Percentiles rank a stretch among this genome's conserved stretches.
Conservation (phyloP, 768 basidiomycete species). For the Terana coerulea region DNA sequence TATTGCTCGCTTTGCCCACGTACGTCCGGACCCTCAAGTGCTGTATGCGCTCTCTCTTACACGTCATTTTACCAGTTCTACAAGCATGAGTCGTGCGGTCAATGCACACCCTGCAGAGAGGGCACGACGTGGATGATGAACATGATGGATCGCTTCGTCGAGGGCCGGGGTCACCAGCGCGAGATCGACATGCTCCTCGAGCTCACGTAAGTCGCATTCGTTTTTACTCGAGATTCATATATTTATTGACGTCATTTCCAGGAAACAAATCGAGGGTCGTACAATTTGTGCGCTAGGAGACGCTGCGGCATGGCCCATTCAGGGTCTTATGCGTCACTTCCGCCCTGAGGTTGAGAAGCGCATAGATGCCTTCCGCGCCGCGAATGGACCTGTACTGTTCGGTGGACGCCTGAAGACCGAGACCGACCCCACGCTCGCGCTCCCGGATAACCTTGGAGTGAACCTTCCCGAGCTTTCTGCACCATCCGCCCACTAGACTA, state of each 20-base stretch:
- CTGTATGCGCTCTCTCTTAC: too few species aligned
- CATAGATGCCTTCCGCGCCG: constrained; percentile 70
- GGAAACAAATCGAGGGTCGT: constrained; percentile 94
- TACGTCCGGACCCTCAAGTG: too few species aligned
- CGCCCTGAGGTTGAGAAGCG: constrained; percentile 91
- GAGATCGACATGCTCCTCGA: constrained; percentile 99
- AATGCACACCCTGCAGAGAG: constrained; percentile 92
- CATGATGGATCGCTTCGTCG: constrained; percentile 99
- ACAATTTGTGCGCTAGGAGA: constrained; percentile 98
- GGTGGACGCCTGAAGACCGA: constrained; percentile 74
- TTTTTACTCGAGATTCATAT: neutral
- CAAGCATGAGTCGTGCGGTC: constrained; percentile 98
- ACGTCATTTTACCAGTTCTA: constrained; percentile 59
- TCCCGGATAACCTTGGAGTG: constrained; percentile 72
- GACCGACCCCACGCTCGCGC: constrained; percentile 63
- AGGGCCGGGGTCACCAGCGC: constrained; percentile 83
- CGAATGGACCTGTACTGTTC: constrained; percentile 82
- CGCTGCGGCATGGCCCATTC: constrained; percentile 98
- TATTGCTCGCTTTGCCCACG: constrained; percentile 89
- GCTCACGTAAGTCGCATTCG: constrained; percentile 59
- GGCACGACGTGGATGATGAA: constrained; percentile 99
- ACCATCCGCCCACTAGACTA: constrained; percentile 13
- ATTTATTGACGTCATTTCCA: constrained; percentile 27
- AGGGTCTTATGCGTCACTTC: constrained; percentile 97
- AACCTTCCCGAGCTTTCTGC: constrained; percentile 35